Conservation (phyloP, 2,329 filamentous ascomycete genomes). For the Colletotrichum tamarilloi region DNA sequence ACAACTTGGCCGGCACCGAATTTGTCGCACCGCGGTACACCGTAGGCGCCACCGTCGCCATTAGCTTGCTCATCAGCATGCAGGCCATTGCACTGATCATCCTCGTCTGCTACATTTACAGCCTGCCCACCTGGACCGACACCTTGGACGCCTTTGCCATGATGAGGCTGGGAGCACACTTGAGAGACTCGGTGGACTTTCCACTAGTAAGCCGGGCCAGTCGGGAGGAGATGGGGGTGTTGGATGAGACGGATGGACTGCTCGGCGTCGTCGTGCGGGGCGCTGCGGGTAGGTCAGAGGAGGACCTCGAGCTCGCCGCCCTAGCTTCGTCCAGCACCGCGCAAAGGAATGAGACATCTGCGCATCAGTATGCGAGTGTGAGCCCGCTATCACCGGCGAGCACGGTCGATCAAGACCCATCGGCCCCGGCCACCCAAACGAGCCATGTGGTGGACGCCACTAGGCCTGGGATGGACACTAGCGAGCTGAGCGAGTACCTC, state of each 20-base stretch:
- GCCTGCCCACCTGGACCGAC: conserved; percentile 32
- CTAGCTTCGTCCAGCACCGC: neutral
- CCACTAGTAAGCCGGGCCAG: conserved; percentile 2
- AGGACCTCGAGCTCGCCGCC: conserved; percentile 22
- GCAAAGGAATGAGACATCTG: neutral
- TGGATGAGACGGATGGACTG: conserved; percentile 18
- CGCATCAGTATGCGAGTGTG: conserved; percentile 24
- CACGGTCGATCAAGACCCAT: conserved; percentile 5
- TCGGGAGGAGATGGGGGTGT: neutral
- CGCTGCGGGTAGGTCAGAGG: neutral
- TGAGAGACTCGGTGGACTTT: neutral
- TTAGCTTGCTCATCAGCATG: conserved; percentile 27
- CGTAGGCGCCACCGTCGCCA: conserved; percentile 1
- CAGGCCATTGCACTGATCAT: conserved; percentile 21
- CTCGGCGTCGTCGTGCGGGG: conserved; percentile 13
- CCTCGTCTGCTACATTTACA: conserved; percentile 33
- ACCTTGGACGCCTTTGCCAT: conserved; percentile 32
- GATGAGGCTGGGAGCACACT: conserved; percentile 26
- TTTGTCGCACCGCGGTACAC: conserved; percentile 16
- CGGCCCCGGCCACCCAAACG: neutral
- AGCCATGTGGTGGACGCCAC: conserved; percentile 1
- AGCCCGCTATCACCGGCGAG: conserved; percentile 20
- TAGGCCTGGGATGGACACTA: conserved; percentile 14
- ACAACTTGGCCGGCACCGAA: conserved; percentile 22
- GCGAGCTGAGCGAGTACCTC: conserved; percentile 28